These are phyloP conservation scores for Venustampulla echinocandica DNA, from an alignment of 495 filamentous ascomycete genomes.

Conservation along the genomic window DNA sequence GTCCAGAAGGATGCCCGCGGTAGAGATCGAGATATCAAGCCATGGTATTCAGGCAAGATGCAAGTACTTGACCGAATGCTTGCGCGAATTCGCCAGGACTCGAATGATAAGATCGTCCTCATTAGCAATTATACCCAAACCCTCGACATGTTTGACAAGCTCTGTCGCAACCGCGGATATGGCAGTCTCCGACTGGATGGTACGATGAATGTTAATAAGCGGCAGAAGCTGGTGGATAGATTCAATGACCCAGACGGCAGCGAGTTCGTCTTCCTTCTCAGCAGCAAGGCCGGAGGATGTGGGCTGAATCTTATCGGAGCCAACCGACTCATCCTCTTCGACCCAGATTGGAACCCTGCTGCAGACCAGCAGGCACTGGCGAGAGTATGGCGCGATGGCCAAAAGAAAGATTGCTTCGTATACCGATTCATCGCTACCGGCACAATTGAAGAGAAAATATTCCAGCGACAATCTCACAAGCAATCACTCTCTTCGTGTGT, in stretches of 20 bases:
- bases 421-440: constrained; percentile 98
- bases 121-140: constrained; percentile 98
- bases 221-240: constrained; percentile 93
- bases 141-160: constrained; percentile 85
- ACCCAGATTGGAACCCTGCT: constrained; percentile 98
- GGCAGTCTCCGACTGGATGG: constrained; percentile 86
- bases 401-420: constrained; percentile 99
- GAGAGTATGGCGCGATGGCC: constrained; percentile 96
- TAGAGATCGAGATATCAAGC: constrained; percentile 83
- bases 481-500: constrained; percentile 94
- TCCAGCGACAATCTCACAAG: constrained; percentile 97
- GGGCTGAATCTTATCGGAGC: constrained; percentile 96
- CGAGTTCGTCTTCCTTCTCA: constrained; percentile 95
- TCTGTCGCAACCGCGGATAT: constrained; percentile 79
- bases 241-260: constrained; percentile 91
- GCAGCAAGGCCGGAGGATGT: constrained; percentile 91
- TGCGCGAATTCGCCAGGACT: constrained; percentile 88
- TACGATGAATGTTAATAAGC: constrained; percentile 94
- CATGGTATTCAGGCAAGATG: constrained; percentile 99
- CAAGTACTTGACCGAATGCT: constrained; percentile 97
- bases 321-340: constrained; percentile 93
- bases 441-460: constrained; percentile 99
- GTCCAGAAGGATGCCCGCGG: constrained; percentile 79
- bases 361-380: constrained; percentile 96
- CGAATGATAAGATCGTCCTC: constrained; percentile 98